Conservation (phyloP, 2,329 filamentous ascomycete genomes). For the Clarireedia homoeocarpa region DNA sequence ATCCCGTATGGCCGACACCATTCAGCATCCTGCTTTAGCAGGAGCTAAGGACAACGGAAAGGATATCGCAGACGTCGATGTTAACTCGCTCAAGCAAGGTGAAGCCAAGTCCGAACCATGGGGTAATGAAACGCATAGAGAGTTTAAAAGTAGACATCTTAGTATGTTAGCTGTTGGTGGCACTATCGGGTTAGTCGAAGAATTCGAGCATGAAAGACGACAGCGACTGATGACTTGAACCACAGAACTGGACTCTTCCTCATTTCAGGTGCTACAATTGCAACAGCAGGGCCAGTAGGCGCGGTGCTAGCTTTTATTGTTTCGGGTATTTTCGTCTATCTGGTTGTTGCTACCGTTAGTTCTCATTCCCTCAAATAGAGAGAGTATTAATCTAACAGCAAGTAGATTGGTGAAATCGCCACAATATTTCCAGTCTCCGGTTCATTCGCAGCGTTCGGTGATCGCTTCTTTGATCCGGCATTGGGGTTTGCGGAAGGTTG, state of each 20-base stretch:
- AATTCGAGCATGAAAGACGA: not conserved
- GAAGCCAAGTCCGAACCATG: not conserved
- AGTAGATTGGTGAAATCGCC: not conserved
- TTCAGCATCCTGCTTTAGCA: not conserved
- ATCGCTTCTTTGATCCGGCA: conserved; percentile 63
- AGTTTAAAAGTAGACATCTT: not conserved
- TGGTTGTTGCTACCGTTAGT: conserved; percentile 4
- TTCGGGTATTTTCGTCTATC: not conserved
- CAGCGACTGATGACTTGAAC: not conserved
- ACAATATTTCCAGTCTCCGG: conserved; percentile 32
- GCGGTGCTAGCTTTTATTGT: not conserved
- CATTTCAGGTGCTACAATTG: not conserved
- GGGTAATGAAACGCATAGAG: not conserved
- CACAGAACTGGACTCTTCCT: not conserved
- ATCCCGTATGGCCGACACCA: not conserved
- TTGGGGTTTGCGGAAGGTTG: conserved; percentile 57
- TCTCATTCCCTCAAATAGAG: too few relatives aligned
- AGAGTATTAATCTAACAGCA: not conserved
- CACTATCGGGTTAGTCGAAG: not conserved
- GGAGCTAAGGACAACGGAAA: not conserved
- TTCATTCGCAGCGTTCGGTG: conserved; percentile 61
- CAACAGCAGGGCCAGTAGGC: not conserved
- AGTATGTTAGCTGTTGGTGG: conserved; percentile 2
- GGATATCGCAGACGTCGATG: not conserved
- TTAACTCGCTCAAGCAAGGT: not conserved